Conservation (phyloP, 1,139 yeast genomes). For the Candida glucosophila region DNA sequence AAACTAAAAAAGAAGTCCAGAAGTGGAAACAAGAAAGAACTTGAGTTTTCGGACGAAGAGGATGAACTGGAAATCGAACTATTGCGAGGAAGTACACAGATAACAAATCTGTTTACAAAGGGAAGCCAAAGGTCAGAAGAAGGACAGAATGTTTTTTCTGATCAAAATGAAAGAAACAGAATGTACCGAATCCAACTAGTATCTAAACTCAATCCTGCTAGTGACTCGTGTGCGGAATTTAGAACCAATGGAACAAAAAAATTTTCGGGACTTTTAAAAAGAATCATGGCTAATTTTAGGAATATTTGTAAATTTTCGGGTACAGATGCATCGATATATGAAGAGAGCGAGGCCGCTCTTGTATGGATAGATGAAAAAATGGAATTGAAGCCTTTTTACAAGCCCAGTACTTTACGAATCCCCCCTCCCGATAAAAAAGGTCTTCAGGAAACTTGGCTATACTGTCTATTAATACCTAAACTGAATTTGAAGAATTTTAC, state of each 20-base stretch:
- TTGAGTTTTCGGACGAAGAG: no score
- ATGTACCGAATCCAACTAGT: slow-evolving; percentile 22
- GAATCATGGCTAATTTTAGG: slow-evolving; percentile 12
- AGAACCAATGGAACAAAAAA: slow-evolving; percentile 25
- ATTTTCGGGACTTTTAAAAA: slow-evolving; percentile 11
- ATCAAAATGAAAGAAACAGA: slow-evolving; percentile 20
- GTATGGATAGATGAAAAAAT: slow-evolving; percentile 36
- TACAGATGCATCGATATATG: slow-evolving; percentile 2
- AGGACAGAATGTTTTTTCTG: slow-evolving; percentile 10
- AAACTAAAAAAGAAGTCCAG: not conserved
- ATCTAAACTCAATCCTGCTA: slow-evolving; percentile 19
- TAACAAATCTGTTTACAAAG: no score
- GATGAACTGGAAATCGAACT: no score
- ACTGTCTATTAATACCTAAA: slow-evolving; percentile 26
- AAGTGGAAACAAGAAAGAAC: no score
- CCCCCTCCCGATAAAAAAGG: slow-evolving; percentile 13
- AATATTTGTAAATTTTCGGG: slow-evolving; percentile 2
- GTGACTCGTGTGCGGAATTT: slow-evolving; percentile 12
- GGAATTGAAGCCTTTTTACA: slow-evolving; percentile 31
- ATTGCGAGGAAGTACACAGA: no score
- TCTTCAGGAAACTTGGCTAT: slow-evolving; percentile 16
- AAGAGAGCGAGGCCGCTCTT: slow-evolving; percentile 13
- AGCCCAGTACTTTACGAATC: slow-evolving; percentile 34
- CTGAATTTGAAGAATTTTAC: slow-evolving; percentile 13
- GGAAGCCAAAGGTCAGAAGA: slow-evolving; percentile 1